Conservation (phyloP, 305 asterid genomes). For the Fraxinus angustifolia region DNA sequence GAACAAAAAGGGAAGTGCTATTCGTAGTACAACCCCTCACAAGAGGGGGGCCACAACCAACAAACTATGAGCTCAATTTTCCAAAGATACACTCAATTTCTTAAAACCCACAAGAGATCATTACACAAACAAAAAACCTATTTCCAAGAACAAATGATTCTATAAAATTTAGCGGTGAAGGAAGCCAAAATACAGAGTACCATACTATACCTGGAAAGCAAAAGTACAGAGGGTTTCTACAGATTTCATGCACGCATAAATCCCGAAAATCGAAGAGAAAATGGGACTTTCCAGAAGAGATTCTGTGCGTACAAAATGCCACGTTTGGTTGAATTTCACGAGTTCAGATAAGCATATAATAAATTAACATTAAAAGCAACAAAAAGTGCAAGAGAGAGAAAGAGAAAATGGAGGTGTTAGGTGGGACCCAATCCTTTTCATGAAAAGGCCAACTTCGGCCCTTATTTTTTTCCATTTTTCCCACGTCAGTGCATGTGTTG, state of each 20-base stretch:
- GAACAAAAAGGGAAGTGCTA: not conserved
- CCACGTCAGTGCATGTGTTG: not conserved
- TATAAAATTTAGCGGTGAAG: conserved; percentile 40
- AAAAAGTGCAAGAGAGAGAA: conserved; percentile 28
- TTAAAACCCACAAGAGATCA: conserved; percentile 21
- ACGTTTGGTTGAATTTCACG: conserved; percentile 20
- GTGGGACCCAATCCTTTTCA: conserved; percentile 28
- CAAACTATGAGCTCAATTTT: conserved; percentile 20
- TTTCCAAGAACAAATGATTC: conserved; percentile 24
- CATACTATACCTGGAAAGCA: conserved; percentile 17
- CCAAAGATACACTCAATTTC: conserved; percentile 16
- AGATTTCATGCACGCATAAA: conserved; percentile 33
- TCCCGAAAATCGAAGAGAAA: conserved; percentile 25
- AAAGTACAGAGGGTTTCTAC: conserved; percentile 26
- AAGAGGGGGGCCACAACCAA: too few relatives aligned
- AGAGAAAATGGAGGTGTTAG: not conserved
- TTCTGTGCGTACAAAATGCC: conserved; percentile 3
- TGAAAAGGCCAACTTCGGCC: conserved; percentile 20
- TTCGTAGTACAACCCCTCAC: not conserved
- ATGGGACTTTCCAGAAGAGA: conserved; percentile 38
- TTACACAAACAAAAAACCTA: conserved; percentile 16
- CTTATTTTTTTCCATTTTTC: not conserved
- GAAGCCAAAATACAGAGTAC: conserved; percentile 19
- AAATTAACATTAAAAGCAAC: conserved; percentile 13
- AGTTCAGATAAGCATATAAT: conserved; percentile 24